Conservation (phyloP, 352 stramenopile genomes). For the Lagenidium giganteum region DNA sequence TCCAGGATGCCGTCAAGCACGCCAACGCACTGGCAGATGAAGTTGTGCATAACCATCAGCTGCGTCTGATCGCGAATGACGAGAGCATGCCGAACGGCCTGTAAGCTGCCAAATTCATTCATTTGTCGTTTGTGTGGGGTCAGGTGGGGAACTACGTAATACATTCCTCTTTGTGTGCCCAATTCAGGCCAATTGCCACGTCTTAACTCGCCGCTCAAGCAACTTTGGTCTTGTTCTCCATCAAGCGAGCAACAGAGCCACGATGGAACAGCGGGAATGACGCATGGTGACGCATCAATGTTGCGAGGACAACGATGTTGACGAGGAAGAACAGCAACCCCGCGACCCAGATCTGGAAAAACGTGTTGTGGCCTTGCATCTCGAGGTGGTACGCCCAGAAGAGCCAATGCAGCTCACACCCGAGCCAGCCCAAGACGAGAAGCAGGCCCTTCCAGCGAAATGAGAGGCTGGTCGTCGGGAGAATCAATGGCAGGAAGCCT, state of each 20-base stretch:
- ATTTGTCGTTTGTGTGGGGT: too few relatives aligned
- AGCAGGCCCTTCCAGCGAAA: conserved; percentile 66
- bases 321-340: conserved; percentile 87
- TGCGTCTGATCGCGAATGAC: conserved; percentile 37
- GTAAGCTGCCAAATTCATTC: too few relatives aligned
- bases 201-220: too few relatives aligned
- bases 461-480: conserved; percentile 57
- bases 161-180: too few relatives aligned
- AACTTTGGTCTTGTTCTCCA: too few relatives aligned
- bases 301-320: conserved; percentile 79
- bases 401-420: conserved; percentile 87
- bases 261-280: conserved; percentile 54
- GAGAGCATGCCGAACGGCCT: conserved; percentile 6
- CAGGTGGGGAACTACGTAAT: too few relatives aligned
- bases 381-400: conserved; percentile 88
- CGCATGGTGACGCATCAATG: conserved; percentile 59
- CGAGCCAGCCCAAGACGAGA: too few relatives aligned
- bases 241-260: conserved; percentile 35
- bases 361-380: conserved; percentile 88
- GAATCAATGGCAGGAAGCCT: conserved; percentile 84
- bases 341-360: conserved; percentile 83
- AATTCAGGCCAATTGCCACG: too few relatives aligned
- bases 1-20: conserved; percentile 41
- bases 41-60: conserved; percentile 51
- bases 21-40: conserved; percentile 55